These are phyloP conservation scores for Umbelopsis ramanniana DNA, from an alignment of 192 early-diverging fungal species.

Conservation along the genomic window DNA sequence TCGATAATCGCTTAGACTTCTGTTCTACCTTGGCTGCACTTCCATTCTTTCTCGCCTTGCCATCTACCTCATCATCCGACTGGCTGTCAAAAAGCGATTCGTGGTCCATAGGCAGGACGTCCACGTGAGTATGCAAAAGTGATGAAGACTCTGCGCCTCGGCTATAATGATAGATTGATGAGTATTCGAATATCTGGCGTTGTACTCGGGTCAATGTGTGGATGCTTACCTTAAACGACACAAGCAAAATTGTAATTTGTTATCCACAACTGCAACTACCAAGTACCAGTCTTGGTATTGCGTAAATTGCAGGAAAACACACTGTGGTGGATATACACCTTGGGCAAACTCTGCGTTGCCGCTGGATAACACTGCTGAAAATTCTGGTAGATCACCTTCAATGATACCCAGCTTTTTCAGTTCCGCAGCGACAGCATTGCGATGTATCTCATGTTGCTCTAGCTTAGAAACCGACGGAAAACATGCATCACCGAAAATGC, in stretches of 20 bases:
- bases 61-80: slow-evolving; percentile 6
- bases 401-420: slow-evolving; percentile 1
- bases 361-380: background rate
- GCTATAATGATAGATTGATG: background rate
- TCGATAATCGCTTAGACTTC: background rate
- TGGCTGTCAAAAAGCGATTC: background rate
- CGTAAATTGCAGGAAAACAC: slow-evolving; percentile 41
- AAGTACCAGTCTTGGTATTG: slow-evolving; percentile 47
- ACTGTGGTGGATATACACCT: slow-evolving; percentile 34
- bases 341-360: slow-evolving; percentile 1
- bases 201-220: background rate
- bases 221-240: slow-evolving; percentile 33
- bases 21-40: background rate
- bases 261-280: slow-evolving; percentile 36
- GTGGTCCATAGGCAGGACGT: slow-evolving; percentile 6
- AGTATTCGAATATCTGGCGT: background rate
- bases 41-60: background rate
- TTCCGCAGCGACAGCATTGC: background rate
- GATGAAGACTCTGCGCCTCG: background rate
- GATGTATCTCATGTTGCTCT: slow-evolving; percentile 1
- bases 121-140: background rate
- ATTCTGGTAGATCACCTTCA: slow-evolving; percentile 7
- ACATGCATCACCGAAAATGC: slow-evolving; percentile 33
- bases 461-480: slow-evolving; percentile 13
- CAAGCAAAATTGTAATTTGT: slow-evolving; percentile 36